A percentile compares a stretch with the other conserved stretches of the same genome.
Evolutionary conservation across 2,329 filamentous ascomycete genomes (phyloP).

Genomic region (Arthrinium phaeospermum): DNA sequence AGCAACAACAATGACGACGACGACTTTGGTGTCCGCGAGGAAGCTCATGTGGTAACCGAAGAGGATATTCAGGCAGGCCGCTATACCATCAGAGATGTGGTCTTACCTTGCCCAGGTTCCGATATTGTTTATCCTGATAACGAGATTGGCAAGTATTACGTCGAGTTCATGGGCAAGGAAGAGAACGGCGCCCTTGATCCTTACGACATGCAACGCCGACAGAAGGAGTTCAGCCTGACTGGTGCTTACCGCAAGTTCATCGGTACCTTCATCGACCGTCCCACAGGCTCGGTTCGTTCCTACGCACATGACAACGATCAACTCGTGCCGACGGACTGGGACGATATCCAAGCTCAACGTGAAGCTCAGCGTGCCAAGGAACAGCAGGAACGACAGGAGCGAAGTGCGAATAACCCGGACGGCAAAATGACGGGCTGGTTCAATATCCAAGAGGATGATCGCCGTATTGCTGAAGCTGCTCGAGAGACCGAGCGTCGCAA

Average conservation of each 20-base stretch:
- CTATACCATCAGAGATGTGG: slow-evolving; percentile 85
- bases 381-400: slow-evolving; percentile 27
- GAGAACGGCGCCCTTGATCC: slow-evolving; percentile 82
- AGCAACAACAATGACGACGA: slow-evolving; percentile 48
- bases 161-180: slow-evolving; percentile 81
- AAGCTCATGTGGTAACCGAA: slow-evolving; percentile 67
- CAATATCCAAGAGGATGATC: slow-evolving; percentile 33
- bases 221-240: slow-evolving; percentile 86
- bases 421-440: slow-evolving; percentile 31
- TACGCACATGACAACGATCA: slow-evolving; percentile 79
- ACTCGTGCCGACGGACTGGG: slow-evolving; percentile 86
- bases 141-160: slow-evolving; percentile 82
- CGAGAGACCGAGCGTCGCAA: slow-evolving; percentile 36
- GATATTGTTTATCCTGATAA: slow-evolving; percentile 88
- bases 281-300: slow-evolving; percentile 70
- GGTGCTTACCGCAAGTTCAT: slow-evolving; percentile 89
- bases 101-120: slow-evolving; percentile 90
- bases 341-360: slow-evolving; percentile 57
- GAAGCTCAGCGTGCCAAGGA: slow-evolving; percentile 38
- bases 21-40: slow-evolving; percentile 50
- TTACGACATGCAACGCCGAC: slow-evolving; percentile 81
- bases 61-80: slow-evolving; percentile 79
- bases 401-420: slow-evolving; percentile 31
- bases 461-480: slow-evolving; percentile 32
- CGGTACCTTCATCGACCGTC: slow-evolving; percentile 68